A percentile compares a stretch with the other conserved stretches of the same genome.
Evolutionary conservation across 768 basidiomycete genomes (phyloP).

Genomic region (Candolleomyces eurysporus): DNA sequence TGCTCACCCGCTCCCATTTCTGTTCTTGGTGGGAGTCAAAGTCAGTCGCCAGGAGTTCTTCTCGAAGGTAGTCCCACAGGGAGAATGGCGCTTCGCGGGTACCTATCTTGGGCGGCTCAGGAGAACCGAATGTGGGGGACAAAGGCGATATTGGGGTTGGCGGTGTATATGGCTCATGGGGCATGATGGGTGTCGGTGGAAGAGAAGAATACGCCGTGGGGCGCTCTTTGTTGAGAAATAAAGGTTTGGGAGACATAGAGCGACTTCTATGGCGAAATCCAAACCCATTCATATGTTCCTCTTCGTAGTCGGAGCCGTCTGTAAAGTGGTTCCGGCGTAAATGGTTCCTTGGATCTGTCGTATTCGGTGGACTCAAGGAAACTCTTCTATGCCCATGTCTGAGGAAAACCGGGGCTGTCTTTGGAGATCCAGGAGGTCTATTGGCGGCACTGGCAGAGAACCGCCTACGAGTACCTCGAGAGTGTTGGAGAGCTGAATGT

Average conservation of each 20-base stretch:
- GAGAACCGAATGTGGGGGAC: constrained; percentile 17
- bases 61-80: constrained; percentile 88
- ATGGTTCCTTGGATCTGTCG: constrained; percentile 11
- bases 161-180: constrained; percentile 39
- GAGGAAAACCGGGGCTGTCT: constrained; percentile 20
- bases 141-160: constrained; percentile 29
- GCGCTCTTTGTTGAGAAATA: constrained; percentile 26
- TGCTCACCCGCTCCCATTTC: constrained; percentile 95
- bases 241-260: constrained; percentile 22
- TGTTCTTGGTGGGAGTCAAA: constrained; percentile 92
- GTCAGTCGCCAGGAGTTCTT: constrained; percentile 89
- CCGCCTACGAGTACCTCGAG: constrained; percentile 29
- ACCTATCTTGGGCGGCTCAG: constrained; percentile 15
- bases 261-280: constrained; percentile 17
- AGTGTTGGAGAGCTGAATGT: constrained; percentile 20
- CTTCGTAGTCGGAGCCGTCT: constrained; percentile 30
- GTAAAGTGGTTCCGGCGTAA: constrained; percentile 20
- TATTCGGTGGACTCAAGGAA: constrained; percentile 26
- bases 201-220: constrained; percentile 69
- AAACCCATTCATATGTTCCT: constrained; percentile 16
- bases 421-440: constrained; percentile 24
- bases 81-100: constrained; percentile 58
- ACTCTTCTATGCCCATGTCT: constrained; percentile 18
- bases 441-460: constrained; percentile 28
- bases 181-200: constrained; percentile 67